phyloP scores from a whole-genome alignment of 2,329 filamentous ascomycete species.

The Podosphaera xanthii region DNA sequence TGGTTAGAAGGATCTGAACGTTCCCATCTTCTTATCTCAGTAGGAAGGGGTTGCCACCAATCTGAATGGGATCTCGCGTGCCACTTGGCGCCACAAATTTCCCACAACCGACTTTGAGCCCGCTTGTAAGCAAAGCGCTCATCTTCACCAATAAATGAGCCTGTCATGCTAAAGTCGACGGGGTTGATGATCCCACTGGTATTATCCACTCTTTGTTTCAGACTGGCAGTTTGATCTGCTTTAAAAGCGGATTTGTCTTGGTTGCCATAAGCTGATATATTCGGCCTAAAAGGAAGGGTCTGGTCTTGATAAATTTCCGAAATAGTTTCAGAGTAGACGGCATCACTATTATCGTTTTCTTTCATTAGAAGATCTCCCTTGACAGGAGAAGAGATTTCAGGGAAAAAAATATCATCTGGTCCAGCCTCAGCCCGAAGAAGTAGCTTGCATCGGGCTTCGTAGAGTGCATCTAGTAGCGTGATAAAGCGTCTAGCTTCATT shows the following conservation, averaged over 20 bases:
- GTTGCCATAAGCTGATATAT: conserved; percentile 41
- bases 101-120: conserved; percentile 57
- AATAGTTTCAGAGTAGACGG: conserved; percentile 40
- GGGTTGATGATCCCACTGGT: conserved; percentile 18
- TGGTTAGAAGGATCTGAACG: conserved; percentile 1
- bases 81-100: conserved; percentile 54
- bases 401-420: conserved; percentile 60
- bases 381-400: conserved; percentile 21
- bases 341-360: conserved; percentile 21
- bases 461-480: conserved; percentile 56
- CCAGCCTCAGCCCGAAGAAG: conserved; percentile 42
- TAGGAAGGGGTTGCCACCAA: conserved; percentile 48
- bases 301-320: conserved; percentile 61
- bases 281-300: conserved; percentile 55
- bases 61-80: conserved; percentile 34
- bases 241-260: conserved; percentile 26
- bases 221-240: conserved; percentile 33
- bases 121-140: conserved; percentile 64
- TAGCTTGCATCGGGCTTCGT: conserved; percentile 61
- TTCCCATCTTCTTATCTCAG: conserved; percentile 46
- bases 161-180: conserved; percentile 41
- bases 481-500: conserved; percentile 67
- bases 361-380: conserved; percentile 18
- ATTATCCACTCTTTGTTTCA: conserved; percentile 19
- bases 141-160: conserved; percentile 56